These are phyloP conservation scores for Silene conica DNA, from an alignment of 148 eudicot species.

Conservation along the genomic window DNA sequence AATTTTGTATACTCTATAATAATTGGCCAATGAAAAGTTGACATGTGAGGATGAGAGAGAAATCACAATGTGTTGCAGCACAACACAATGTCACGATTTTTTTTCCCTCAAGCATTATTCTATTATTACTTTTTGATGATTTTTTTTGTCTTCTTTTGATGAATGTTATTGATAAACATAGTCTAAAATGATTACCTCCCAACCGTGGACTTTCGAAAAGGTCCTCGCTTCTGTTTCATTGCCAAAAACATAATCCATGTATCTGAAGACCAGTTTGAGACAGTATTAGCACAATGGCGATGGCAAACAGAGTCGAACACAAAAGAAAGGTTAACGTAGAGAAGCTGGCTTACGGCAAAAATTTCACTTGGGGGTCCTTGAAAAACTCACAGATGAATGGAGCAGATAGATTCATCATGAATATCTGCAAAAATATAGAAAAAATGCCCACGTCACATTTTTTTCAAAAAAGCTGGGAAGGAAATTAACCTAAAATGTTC, in stretches of 20 bases:
- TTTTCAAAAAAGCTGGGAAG: not conserved
- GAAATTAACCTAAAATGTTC: not conserved
- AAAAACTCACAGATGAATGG: constrained; percentile 97
- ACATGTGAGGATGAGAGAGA: too few relatives aligned
- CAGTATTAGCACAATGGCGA: not conserved
- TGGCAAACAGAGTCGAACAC: not conserved
- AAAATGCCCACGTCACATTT: constrained; percentile 12
- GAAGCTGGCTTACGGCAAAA: constrained; percentile 55
- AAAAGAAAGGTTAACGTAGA: constrained; percentile 3
- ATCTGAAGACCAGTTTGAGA: constrained; percentile 39
- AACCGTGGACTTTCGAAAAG: constrained; percentile 87
- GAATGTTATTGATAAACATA: too few relatives aligned
- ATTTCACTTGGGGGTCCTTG: constrained; percentile 81
- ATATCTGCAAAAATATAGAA: constrained; percentile 40
- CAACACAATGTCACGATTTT: too few relatives aligned
- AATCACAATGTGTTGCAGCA: too few relatives aligned
- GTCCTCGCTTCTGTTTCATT: constrained; percentile 92
- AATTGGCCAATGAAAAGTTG: too few relatives aligned
- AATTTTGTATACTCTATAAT: too few relatives aligned
- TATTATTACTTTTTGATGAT: too few relatives aligned
- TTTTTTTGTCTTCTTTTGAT: too few relatives aligned
- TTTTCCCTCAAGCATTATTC: too few relatives aligned
- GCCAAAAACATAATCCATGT: constrained; percentile 80
- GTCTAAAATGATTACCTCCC: constrained; percentile 70
- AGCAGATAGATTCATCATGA: constrained; percentile 92